Evolutionary conservation across 306 rosid genomes (phyloP).

Genomic region (Lathyrus aphaca): DNA sequence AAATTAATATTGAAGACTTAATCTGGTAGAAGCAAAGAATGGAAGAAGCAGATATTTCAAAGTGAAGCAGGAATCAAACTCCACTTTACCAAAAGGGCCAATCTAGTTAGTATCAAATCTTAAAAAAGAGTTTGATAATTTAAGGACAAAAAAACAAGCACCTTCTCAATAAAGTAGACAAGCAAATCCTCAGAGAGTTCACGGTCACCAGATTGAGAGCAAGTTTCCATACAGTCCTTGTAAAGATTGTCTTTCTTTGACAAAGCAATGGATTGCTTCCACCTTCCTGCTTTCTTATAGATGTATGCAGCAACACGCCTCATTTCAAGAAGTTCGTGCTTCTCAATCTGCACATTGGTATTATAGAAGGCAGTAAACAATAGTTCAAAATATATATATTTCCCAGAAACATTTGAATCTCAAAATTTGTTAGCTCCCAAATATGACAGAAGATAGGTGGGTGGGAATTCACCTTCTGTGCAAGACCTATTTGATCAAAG

Average conservation of each 20-base stretch:
- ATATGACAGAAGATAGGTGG: constrained; percentile 24
- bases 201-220: constrained; percentile 92
- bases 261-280: constrained; percentile 97
- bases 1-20: constrained; percentile 26
- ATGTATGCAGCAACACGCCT: constrained; percentile 97
- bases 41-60: constrained; percentile 16
- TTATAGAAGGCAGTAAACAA: constrained; percentile 33
- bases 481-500: constrained; percentile 96
- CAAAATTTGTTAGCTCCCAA: constrained; percentile 55
- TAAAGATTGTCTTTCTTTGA: constrained; percentile 94
- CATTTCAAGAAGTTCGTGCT: constrained; percentile 96
- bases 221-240: constrained; percentile 98
- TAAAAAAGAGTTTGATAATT: constrained; percentile 11
- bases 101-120: constrained; percentile 13
- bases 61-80: constrained; percentile 24
- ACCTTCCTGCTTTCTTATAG: constrained; percentile 92
- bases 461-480: constrained; percentile 65
- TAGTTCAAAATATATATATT: constrained; percentile 8
- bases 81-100: constrained; percentile 10
- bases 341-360: constrained; percentile 70
- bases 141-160: constrained; percentile 33
- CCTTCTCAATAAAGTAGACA: constrained; percentile 90
- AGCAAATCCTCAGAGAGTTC: constrained; percentile 96
- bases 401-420: constrained; percentile 25
- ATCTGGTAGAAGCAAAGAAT: not conserved